Conservation (phyloP, 148 eudicot species). For the Rhododendron vialii region DNA sequence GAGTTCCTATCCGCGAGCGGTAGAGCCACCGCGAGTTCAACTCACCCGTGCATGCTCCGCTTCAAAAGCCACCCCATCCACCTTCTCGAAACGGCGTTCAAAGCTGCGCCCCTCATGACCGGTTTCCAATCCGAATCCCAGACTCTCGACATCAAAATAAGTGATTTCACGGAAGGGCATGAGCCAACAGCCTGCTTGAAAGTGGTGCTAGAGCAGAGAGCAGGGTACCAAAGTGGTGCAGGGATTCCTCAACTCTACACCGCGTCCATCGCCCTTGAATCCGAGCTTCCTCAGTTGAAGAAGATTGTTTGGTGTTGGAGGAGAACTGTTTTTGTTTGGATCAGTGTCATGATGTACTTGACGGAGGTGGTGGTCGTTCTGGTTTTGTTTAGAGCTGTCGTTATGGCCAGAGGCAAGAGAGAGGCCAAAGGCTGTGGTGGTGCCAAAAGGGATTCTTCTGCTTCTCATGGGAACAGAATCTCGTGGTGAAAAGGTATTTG, state of each 20-base stretch:
- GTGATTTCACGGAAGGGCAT: conserved; percentile 24
- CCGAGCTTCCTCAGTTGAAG: conserved; percentile 32
- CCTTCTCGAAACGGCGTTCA: conserved; percentile 18
- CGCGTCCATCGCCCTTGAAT: conserved; percentile 24
- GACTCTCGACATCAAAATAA: conserved; percentile 12
- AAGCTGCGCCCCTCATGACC: conserved; percentile 25
- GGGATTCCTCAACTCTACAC: conserved; percentile 42
- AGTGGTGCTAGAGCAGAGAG: conserved; percentile 39
- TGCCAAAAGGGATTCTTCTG: background rate
- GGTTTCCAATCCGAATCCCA: conserved; percentile 38
- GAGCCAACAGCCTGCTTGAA: conserved; percentile 31
- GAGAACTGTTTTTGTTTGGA: conserved; percentile 36
- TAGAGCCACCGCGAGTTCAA: conserved; percentile 22
- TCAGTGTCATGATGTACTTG: conserved; percentile 21
- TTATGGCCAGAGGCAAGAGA: conserved; percentile 14
- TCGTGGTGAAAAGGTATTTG: background rate
- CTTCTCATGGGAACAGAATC: conserved; percentile 7
- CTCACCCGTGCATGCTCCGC: conserved; percentile 35
- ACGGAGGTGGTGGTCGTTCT: conserved; percentile 20
- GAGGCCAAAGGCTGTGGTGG: background rate
- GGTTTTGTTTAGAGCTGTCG: conserved; percentile 21
- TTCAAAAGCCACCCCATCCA: conserved; percentile 32
- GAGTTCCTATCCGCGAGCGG: conserved; percentile 33
- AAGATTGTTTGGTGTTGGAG: conserved; percentile 40
- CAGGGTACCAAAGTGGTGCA: conserved; percentile 28